These are phyloP conservation scores for Hypoxylon sp. DNA, from an alignment of 2,329 filamentous ascomycete genomes.

Conservation along the genomic window DNA sequence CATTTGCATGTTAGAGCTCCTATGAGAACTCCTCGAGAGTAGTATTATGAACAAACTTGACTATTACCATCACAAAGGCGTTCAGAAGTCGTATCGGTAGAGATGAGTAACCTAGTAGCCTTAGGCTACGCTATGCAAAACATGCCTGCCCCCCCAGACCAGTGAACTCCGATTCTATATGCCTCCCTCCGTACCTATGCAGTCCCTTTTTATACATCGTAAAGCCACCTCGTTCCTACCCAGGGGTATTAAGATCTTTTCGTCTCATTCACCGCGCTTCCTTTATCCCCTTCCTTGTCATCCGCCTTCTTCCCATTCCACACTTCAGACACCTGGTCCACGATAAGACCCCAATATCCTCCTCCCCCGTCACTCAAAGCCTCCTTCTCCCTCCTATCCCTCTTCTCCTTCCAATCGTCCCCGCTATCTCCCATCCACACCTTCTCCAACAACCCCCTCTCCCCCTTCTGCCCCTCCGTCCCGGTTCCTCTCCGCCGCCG, in stretches of 20 bases:
- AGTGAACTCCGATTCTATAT: conserved; percentile 32
- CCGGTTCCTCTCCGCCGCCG: conserved; percentile 36
- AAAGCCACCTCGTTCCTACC: background rate
- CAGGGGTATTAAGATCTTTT: conserved; percentile 27
- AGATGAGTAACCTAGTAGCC: conserved; percentile 35
- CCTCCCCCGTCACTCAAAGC: conserved; percentile 68
- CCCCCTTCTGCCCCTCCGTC: conserved; percentile 34
- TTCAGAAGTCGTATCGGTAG: conserved; percentile 6
- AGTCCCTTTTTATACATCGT: conserved; percentile 24
- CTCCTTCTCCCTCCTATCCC: conserved; percentile 66
- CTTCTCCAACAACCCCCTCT: conserved; percentile 58
- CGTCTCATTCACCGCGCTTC: conserved; percentile 13
- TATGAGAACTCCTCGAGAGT: background rate
- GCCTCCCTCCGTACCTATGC: conserved; percentile 29
- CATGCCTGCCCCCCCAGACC: conserved; percentile 10
- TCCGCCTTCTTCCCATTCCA: conserved; percentile 55
- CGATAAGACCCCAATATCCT: conserved; percentile 70
- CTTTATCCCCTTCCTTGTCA: conserved; percentile 38
- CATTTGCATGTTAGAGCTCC: conserved; percentile 14
- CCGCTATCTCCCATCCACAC: conserved; percentile 73
- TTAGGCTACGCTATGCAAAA: conserved; percentile 9
- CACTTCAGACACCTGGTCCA: conserved; percentile 71
- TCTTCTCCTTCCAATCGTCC: conserved; percentile 69
- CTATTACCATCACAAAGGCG: background rate
- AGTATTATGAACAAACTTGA: conserved; percentile 3